Base-by-base conservation (phyloP, 257 asterid genomes). In the Nicotiana undulata region DNA sequence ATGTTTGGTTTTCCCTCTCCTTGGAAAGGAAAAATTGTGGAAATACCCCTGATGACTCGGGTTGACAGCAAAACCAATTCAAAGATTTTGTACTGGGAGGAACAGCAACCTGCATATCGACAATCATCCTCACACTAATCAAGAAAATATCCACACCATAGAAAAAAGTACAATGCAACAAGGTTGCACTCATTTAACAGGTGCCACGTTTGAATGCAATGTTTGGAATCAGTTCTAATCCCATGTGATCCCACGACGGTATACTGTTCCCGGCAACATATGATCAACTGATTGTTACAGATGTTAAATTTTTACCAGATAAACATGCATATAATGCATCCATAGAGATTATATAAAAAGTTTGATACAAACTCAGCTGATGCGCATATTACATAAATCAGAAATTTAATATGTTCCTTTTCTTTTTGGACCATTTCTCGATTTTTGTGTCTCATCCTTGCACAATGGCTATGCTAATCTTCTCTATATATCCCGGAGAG, bases 41-140 rank as follows among this genome's bases (percentile, higher is more conserved):
- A 76, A 87, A 94, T 81, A 86, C 90, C 44, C 83, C 78, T 17
- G 96, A 90, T 82, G 90, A 81, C 89, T 92, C 95, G 13, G 93
- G 93, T 81, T 93, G 98, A 80, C 92, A 85, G 86, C 92, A 90
- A 88, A 91, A 96, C 98, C 97, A 96, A 76, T 85, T 89, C 89
- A 94, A 86, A 9, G 99, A 93, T 84, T 91, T 94, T 59, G 97
- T 90, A 89, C 98, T 92, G 31, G 99, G 99, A 77, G 99, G 97
- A 61, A 96, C 98, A 66, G 98, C 96, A 86, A 96, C 91, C 99
- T 96, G 85, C 79, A 79, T 53, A 82, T 63, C 68, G 24, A 11
- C 60, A 72, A 72, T 46, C 60, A 24, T 46, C 37, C 22, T 13
- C 59, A 44, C 37, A 13, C 40, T 44, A 22, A 6, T 22, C 60